Evolutionary conservation across 345 rosid genomes (phyloP).

Genomic region (Salix brachista): DNA sequence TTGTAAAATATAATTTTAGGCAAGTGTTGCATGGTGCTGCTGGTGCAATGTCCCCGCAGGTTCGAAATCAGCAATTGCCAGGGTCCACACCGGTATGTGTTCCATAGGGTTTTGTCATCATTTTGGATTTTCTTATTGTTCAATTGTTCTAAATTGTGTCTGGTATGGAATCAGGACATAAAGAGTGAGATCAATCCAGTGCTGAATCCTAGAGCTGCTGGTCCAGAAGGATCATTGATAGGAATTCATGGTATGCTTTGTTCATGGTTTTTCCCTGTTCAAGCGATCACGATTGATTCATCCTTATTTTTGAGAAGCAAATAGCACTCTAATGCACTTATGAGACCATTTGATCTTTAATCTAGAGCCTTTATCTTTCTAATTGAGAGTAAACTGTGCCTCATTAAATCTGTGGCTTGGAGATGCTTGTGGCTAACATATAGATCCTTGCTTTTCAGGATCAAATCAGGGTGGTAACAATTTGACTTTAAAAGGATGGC

Average conservation of each 20-base stretch:
- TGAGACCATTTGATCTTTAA: neutral
- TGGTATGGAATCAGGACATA: slow-evolving; percentile 59
- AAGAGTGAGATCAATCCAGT: slow-evolving; percentile 86
- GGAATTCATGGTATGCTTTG: slow-evolving; percentile 75
- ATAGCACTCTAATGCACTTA: neutral
- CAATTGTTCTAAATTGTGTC: slow-evolving; percentile 23
- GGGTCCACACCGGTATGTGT: slow-evolving; percentile 64
- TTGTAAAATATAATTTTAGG: slow-evolving; percentile 44
- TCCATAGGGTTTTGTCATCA: neutral
- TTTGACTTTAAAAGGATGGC: slow-evolving; percentile 95
- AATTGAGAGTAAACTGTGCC: neutral
- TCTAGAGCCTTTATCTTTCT: neutral
- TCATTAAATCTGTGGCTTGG: slow-evolving; percentile 3
- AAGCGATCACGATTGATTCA: slow-evolving; percentile 5
- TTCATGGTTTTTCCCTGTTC: slow-evolving; percentile 6
- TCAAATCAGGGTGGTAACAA: slow-evolving; percentile 83
- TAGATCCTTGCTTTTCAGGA: slow-evolving; percentile 41
- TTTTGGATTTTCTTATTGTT: slow-evolving; percentile 1
- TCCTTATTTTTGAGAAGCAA: slow-evolving; percentile 8
- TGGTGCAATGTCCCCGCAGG: slow-evolving; percentile 87
- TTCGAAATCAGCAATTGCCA: slow-evolving; percentile 78
- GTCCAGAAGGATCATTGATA: slow-evolving; percentile 84
- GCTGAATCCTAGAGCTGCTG: slow-evolving; percentile 76
- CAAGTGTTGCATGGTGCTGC: slow-evolving; percentile 86
- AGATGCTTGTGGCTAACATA: slow-evolving; percentile 9